These are phyloP conservation scores for Neurospora sp. DNA, from an alignment of 495 filamentous ascomycete genomes.

Conservation along the genomic window DNA sequence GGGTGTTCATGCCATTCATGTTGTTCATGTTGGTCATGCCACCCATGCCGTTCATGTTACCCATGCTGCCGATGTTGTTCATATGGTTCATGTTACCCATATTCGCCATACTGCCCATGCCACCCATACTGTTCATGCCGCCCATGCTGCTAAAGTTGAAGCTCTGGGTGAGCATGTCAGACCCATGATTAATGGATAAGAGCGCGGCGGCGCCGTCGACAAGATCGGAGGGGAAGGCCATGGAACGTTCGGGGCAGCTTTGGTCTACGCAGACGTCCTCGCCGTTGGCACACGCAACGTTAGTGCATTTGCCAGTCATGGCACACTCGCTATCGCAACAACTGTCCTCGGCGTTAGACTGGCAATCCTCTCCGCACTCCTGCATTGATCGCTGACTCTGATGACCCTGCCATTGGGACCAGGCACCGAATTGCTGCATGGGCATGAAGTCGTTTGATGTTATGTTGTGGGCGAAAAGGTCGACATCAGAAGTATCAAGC, in stretches of 20 bases:
- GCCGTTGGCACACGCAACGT: constrained; percentile 20
- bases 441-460: not conserved
- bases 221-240: constrained; percentile 11
- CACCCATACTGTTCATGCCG: not conserved
- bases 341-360: constrained; percentile 16
- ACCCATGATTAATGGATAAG: constrained; percentile 24
- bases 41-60: not conserved
- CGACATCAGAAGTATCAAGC: not conserved
- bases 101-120: not conserved
- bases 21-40: not conserved
- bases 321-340: constrained; percentile 29
- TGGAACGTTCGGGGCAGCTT: constrained; percentile 18
- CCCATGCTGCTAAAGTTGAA: constrained; percentile 4
- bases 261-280: constrained; percentile 26
- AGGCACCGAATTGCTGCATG: not conserved
- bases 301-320: constrained; percentile 28
- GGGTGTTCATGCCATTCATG: not conserved
- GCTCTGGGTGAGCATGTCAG: constrained; percentile 5
- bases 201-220: constrained; percentile 24
- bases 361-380: constrained; percentile 21
- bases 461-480: not conserved
- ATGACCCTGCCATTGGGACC: not conserved
- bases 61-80: not conserved
- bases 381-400: constrained; percentile 7
- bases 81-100: not conserved